A percentile compares a stretch with the other conserved stretches of the same genome.
phyloP scores from a whole-genome alignment of 768 basidiomycete species.

The Mycena albidolilacea region DNA sequence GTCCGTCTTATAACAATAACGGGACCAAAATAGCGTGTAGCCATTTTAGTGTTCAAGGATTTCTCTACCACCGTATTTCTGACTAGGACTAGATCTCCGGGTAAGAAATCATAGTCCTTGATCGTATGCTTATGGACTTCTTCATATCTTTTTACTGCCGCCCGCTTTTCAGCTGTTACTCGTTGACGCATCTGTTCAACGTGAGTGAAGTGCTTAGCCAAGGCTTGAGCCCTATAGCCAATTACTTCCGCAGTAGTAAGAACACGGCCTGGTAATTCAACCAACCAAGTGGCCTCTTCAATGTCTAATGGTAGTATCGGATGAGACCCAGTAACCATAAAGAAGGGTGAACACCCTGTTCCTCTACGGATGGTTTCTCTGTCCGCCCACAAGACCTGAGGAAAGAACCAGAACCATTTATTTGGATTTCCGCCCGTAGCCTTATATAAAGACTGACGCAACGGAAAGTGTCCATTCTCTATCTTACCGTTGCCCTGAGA shows the following conservation, averaged over 20 bases:
- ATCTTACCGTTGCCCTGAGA: too few relatives aligned
- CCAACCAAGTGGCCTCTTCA: constrained; percentile 47
- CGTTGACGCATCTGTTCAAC: constrained; percentile 13
- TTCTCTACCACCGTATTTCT: constrained; percentile 52
- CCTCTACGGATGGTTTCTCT: not conserved
- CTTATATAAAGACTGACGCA: not conserved
- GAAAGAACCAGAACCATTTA: constrained; percentile 5
- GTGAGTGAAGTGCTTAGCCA: constrained; percentile 40
- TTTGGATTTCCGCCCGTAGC: not conserved
- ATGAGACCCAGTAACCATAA: constrained; percentile 42
- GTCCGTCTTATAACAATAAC: constrained; percentile 47
- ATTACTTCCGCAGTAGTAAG: constrained; percentile 43
- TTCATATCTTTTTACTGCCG: not conserved
- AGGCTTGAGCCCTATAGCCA: constrained; percentile 39
- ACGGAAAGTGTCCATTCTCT: too few relatives aligned
- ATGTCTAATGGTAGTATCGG: constrained; percentile 48
- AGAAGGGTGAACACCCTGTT: not conserved
- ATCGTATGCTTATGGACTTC: constrained; percentile 38
- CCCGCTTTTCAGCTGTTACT: not conserved
- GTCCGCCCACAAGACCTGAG: not conserved
- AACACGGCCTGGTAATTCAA: constrained; percentile 36
- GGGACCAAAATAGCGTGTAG: constrained; percentile 50
- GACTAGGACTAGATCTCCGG: constrained; percentile 47
- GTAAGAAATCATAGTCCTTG: constrained; percentile 46
- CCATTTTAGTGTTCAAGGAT: constrained; percentile 48